These are phyloP conservation scores for Orbilia brochopaga DNA, from an alignment of 2,329 filamentous ascomycete species.

Conservation along the genomic window DNA sequence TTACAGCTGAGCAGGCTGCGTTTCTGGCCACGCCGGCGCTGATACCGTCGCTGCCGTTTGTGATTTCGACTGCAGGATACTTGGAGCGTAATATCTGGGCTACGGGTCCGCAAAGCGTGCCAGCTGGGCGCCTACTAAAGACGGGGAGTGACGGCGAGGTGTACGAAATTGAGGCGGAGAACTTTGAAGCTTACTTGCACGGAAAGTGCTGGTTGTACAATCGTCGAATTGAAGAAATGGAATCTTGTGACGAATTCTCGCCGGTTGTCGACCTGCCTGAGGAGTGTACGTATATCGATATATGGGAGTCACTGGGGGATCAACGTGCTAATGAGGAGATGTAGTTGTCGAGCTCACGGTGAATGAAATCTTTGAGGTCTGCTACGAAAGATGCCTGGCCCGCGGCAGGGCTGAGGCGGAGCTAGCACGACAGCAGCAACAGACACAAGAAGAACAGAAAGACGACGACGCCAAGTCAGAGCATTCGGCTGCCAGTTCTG, in stretches of 20 bases:
- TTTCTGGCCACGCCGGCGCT: constrained; percentile 7
- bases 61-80: background rate
- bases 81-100: constrained; percentile 15
- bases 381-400: constrained; percentile 16
- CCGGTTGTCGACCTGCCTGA: constrained; percentile 30
- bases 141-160: background rate
- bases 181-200: background rate
- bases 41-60: constrained; percentile 22
- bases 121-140: background rate
- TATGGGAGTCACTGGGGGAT: background rate
- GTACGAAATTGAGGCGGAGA: constrained; percentile 2
- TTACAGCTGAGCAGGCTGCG: constrained; percentile 14
- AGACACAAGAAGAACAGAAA: background rate
- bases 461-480: constrained; percentile 26
- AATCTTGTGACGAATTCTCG: background rate
- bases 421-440: background rate
- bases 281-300: constrained; percentile 27
- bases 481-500: constrained; percentile 20
- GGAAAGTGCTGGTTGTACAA: background rate
- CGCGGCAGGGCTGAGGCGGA: constrained; percentile 13
- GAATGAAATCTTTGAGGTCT: constrained; percentile 38
- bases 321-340: background rate
- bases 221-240: background rate
- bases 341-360: constrained; percentile 30
- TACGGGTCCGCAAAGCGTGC: background rate